These are phyloP conservation scores for Lichenothelia convexa DNA, from an alignment of 495 filamentous ascomycete genomes.

Conservation along the genomic window DNA sequence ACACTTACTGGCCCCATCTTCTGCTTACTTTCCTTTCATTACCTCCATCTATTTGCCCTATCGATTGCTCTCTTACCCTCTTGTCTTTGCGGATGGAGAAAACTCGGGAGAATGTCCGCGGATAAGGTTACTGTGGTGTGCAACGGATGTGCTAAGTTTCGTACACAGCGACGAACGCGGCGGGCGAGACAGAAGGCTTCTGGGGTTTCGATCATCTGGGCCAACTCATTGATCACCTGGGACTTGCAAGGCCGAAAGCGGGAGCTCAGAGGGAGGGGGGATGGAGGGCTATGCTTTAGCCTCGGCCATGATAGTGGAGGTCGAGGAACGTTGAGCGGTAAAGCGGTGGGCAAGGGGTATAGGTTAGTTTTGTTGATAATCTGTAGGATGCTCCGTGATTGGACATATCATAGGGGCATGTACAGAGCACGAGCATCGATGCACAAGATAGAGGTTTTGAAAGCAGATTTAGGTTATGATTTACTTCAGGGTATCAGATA, in stretches of 20 bases:
- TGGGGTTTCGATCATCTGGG: slow-evolving; percentile 56
- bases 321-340: too few relatives aligned
- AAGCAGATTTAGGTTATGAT: too few relatives aligned
- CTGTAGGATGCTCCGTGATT: too few relatives aligned
- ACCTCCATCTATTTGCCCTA: neutral
- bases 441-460: too few relatives aligned
- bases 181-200: slow-evolving; percentile 43
- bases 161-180: slow-evolving; percentile 26
- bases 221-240: slow-evolving; percentile 43
- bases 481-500: too few relatives aligned
- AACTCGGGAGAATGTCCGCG: too few relatives aligned
- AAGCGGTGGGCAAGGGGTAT: too few relatives aligned
- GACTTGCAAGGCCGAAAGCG: slow-evolving; percentile 30
- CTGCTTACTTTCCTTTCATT: neutral
- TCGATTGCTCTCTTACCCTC: neutral
- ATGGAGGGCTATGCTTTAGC: slow-evolving; percentile 34
- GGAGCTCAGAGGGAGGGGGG: slow-evolving; percentile 18
- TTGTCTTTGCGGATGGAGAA: neutral
- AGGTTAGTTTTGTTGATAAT: too few relatives aligned
- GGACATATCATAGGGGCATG: too few relatives aligned
- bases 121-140: too few relatives aligned
- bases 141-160: slow-evolving; percentile 1
- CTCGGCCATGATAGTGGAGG: too few relatives aligned
- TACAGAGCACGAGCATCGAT: too few relatives aligned
- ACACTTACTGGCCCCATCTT: neutral